These are phyloP conservation scores for Camellia sinensis DNA, from an alignment of 148 eudicot genomes.

Conservation along the genomic window DNA sequence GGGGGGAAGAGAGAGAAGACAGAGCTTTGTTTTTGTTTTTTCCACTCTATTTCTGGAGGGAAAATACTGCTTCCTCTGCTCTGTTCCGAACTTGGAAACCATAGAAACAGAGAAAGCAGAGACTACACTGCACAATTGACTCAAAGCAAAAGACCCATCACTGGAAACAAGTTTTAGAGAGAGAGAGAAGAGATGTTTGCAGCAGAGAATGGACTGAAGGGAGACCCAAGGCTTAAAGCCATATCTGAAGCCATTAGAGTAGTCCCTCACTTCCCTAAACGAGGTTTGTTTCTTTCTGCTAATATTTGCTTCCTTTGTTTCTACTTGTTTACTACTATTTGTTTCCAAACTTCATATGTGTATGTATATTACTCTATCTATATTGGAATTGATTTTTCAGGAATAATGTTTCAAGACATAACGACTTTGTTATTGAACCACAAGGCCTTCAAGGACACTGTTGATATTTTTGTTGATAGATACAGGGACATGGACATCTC, in stretches of 20 bases:
- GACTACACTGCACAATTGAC: too few species aligned
- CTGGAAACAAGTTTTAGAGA: background rate
- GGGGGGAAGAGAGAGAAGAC: too few species aligned
- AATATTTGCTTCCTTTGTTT: background rate
- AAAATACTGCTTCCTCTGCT: background rate
- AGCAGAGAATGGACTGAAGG: slow-evolving; percentile 63
- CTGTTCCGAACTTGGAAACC: too few species aligned
- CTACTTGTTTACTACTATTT: background rate
- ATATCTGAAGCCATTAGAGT: slow-evolving; percentile 68
- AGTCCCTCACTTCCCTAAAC: slow-evolving; percentile 74
- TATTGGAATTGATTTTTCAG: slow-evolving; percentile 21
- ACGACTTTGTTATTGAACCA: slow-evolving; percentile 75
- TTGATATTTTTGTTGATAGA: slow-evolving; percentile 80
- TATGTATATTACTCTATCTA: too few species aligned
- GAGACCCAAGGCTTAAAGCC: slow-evolving; percentile 70
- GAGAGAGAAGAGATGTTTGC: slow-evolving; percentile 51
- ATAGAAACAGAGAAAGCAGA: too few species aligned
- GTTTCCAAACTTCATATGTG: too few species aligned
- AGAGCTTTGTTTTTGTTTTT: too few species aligned
- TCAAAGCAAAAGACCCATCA: too few species aligned
- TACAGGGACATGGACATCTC: slow-evolving; percentile 73
- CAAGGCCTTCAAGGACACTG: slow-evolving; percentile 68
- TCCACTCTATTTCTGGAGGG: background rate
- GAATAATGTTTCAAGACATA: slow-evolving; percentile 86
- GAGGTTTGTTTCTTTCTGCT: slow-evolving; percentile 39